These are phyloP conservation scores for Kuraishia cidri DNA, from an alignment of 805 yeast species.

Conservation along the genomic window DNA sequence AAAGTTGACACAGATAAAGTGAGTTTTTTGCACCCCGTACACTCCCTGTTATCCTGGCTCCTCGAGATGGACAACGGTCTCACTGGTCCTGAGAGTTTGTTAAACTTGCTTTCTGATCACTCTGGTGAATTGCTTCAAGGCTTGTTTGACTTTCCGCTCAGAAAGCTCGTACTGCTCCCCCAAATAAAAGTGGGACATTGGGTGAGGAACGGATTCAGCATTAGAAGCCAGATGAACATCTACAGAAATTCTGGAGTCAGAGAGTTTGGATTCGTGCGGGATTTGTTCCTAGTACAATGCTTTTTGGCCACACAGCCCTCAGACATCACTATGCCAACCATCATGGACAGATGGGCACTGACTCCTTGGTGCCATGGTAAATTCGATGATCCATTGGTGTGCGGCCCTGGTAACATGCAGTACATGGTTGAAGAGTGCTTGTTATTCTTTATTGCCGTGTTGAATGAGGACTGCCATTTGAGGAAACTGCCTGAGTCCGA, in stretches of 20 bases:
- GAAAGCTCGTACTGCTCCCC: conserved; percentile 68
- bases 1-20: conserved; percentile 38
- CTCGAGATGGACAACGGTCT: conserved; percentile 39
- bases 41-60: conserved; percentile 63
- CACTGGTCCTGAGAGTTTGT: no score
- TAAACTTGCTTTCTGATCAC: no score
- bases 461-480: conserved; percentile 60
- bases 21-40: conserved; percentile 75
- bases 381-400: conserved; percentile 19
- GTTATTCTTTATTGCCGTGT: conserved; percentile 53
- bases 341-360: conserved; percentile 66
- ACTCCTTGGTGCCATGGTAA: conserved; percentile 40
- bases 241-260: conserved; percentile 73
- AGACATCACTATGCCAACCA: conserved; percentile 42
- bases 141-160: conserved; percentile 65
- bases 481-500: conserved; percentile 37
- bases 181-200: conserved; percentile 87
- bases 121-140: conserved; percentile 8
- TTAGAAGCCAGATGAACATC: conserved; percentile 69
- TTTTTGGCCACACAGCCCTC: conserved; percentile 43
- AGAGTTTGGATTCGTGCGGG: conserved; percentile 77
- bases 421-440: conserved; percentile 77
- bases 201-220: conserved; percentile 89
- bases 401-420: conserved; percentile 40
- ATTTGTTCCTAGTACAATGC: conserved; percentile 65